These are phyloP conservation scores for Mortierella polycephala DNA, from an alignment of 371 early-diverging fungal genomes.

Conservation along the genomic window DNA sequence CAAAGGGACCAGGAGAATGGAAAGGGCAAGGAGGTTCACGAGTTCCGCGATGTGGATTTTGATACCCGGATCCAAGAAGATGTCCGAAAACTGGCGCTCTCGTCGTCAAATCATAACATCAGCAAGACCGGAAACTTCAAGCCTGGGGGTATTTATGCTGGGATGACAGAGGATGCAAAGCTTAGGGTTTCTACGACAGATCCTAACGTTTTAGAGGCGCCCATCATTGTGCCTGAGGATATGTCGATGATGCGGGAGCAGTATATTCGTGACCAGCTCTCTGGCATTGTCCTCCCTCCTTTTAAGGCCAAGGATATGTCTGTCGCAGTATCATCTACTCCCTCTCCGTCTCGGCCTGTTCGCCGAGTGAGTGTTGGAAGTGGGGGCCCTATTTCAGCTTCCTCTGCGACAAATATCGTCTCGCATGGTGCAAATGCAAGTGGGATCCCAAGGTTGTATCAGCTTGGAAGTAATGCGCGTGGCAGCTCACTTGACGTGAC, in stretches of 20 bases:
- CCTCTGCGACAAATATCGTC: not conserved
- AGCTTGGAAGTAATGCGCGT: not conserved
- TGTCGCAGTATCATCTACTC: not conserved
- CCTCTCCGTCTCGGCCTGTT: not conserved
- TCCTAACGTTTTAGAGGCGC: slow-evolving; percentile 33
- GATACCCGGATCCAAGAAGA: slow-evolving; percentile 41
- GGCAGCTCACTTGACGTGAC: slow-evolving; percentile 5
- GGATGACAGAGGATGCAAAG: not conserved
- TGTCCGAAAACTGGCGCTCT: slow-evolving; percentile 25
- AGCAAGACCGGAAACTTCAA: not conserved
- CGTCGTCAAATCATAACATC: slow-evolving; percentile 12
- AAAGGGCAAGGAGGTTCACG: slow-evolving; percentile 3
- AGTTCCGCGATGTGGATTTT: slow-evolving; percentile 37
- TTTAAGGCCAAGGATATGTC: not conserved
- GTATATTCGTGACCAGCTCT: slow-evolving; percentile 28
- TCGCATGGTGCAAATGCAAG: not conserved
- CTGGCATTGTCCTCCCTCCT: slow-evolving; percentile 37
- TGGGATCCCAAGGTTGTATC: not conserved
- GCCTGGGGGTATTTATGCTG: too few relatives aligned
- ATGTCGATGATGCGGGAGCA: slow-evolving; percentile 23
- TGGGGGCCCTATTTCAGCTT: slow-evolving; percentile 1
- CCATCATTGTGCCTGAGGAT: slow-evolving; percentile 41
- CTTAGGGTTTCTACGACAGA: slow-evolving; percentile 24
- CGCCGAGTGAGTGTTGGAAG: slow-evolving; percentile 7
- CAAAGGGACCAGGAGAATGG: not conserved